Conservation (phyloP, 2,329 filamentous ascomycete species). For the Stachybotrys chlorohalonatus region DNA sequence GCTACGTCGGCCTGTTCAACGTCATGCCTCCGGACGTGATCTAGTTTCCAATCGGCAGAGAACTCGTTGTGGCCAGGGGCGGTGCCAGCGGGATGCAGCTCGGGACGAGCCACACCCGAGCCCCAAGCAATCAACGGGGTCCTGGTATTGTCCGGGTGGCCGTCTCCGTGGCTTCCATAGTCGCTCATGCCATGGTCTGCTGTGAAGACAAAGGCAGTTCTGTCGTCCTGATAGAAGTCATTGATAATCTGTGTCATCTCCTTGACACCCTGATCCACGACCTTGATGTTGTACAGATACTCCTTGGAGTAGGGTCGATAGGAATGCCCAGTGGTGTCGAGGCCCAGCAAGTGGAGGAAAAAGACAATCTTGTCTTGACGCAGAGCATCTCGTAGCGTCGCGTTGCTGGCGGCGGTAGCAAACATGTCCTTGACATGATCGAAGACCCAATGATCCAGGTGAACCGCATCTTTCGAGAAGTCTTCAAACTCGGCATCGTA, state of each 20-base stretch:
- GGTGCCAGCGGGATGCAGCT: conserved; percentile 40
- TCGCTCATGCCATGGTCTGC: conserved; percentile 99
- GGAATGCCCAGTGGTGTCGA: conserved; percentile 83
- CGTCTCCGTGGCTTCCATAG: conserved; percentile 97
- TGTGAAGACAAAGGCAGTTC: conserved; percentile 94
- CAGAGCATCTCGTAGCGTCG: conserved; percentile 62
- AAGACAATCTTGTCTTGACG: conserved; percentile 85
- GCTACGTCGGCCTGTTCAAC: conserved; percentile 92
- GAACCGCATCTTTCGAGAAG: conserved; percentile 71
- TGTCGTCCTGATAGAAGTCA: conserved; percentile 73
- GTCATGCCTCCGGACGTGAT: conserved; percentile 76
- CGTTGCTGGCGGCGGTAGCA: conserved; percentile 66
- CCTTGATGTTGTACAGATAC: conserved; percentile 87
- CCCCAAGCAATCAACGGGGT: conserved; percentile 93
- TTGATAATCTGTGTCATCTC: conserved; percentile 76
- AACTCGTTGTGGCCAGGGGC: conserved; percentile 85
- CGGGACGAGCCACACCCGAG: conserved; percentile 74
- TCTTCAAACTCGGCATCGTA: conserved; percentile 85
- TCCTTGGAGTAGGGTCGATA: conserved; percentile 91
- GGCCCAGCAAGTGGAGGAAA: conserved; percentile 84
- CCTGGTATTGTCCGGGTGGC: conserved; percentile 92
- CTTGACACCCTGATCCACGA: conserved; percentile 84
- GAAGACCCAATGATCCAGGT: conserved; percentile 91
- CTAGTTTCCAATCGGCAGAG: conserved; percentile 79
- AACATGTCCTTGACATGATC: conserved; percentile 87